Conservation (phyloP, 2,329 filamentous ascomycete species). For the Magnaporthiopsis poae region DNA sequence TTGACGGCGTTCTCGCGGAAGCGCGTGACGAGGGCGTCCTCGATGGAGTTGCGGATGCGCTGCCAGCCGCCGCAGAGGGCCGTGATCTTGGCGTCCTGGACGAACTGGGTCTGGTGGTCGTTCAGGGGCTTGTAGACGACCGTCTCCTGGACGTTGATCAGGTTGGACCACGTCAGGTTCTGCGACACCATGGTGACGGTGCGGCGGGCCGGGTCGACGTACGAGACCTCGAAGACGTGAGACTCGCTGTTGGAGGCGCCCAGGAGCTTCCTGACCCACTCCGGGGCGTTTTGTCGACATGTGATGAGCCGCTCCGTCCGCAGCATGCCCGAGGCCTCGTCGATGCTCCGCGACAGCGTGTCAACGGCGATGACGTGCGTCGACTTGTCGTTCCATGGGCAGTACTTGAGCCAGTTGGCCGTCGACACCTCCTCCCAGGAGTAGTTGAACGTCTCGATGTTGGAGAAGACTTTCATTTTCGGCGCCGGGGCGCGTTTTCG, state of each 20-base stretch:
- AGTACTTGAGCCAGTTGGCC: constrained; percentile 98
- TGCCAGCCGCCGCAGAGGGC: constrained; percentile 95
- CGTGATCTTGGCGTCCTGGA: constrained; percentile 84
- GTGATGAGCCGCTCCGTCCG: constrained; percentile 54
- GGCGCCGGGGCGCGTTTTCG: constrained; percentile 8
- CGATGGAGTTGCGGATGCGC: constrained; percentile 90
- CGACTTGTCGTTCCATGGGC: constrained; percentile 97
- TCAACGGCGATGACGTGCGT: constrained; percentile 93
- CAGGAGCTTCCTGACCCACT: constrained; percentile 72
- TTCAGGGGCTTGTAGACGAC: constrained; percentile 66
- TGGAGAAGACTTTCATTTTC: constrained; percentile 90
- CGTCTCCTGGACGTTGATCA: constrained; percentile 86
- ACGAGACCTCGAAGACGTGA: constrained; percentile 89
- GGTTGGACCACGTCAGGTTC: constrained; percentile 86
- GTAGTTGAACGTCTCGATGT: constrained; percentile 84
- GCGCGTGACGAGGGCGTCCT: constrained; percentile 74
- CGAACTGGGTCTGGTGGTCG: constrained; percentile 62
- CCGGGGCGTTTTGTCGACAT: constrained; percentile 55
- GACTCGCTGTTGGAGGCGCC: constrained; percentile 62
- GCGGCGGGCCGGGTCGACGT: constrained; percentile 73
- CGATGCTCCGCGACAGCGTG: constrained; percentile 63
- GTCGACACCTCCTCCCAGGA: constrained; percentile 97
- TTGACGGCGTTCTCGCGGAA: constrained; percentile 87
- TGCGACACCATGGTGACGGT: constrained; percentile 94
- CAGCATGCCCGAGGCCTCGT: constrained; percentile 47